Conservation (phyloP, 331 rosid genomes). For the Rhamnella rubrinervis region DNA sequence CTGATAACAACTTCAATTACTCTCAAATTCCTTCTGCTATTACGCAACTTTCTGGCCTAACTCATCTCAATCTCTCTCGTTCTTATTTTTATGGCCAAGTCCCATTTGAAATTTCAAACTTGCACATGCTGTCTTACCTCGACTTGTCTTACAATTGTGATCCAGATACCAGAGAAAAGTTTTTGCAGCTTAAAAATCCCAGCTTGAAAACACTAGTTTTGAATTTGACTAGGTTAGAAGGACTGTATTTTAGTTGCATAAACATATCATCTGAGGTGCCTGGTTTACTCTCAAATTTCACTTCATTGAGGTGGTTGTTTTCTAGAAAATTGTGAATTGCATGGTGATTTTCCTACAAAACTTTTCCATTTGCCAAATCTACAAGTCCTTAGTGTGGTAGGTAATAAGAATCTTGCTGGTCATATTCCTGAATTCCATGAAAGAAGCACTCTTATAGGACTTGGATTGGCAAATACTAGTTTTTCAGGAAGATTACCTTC, state of each 20-base stretch:
- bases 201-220: too few relatives aligned
- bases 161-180: not conserved
- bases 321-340: not conserved
- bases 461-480: too few relatives aligned
- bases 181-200: too few relatives aligned
- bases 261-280: not conserved
- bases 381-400: not conserved
- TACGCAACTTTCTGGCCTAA: not conserved
- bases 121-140: not conserved
- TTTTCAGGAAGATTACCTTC: not conserved
- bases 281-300: not conserved
- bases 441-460: not conserved
- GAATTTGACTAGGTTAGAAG: too few relatives aligned
- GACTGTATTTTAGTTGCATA: not conserved
- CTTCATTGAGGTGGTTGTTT: not conserved
- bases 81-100: constrained; percentile 15
- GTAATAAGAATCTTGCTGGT: not conserved
- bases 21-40: constrained; percentile 5
- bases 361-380: constrained; percentile 1
- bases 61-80: not conserved
- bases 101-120: not conserved
- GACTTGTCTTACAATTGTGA: not conserved
- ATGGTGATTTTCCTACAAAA: not conserved
- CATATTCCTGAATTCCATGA: not conserved
- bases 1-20: constrained; percentile 6